A percentile compares a stretch with the other conserved stretches of the same genome.
phyloP scores from a whole-genome alignment of 208 protist species.

The Crithidia expoeki region DNA sequence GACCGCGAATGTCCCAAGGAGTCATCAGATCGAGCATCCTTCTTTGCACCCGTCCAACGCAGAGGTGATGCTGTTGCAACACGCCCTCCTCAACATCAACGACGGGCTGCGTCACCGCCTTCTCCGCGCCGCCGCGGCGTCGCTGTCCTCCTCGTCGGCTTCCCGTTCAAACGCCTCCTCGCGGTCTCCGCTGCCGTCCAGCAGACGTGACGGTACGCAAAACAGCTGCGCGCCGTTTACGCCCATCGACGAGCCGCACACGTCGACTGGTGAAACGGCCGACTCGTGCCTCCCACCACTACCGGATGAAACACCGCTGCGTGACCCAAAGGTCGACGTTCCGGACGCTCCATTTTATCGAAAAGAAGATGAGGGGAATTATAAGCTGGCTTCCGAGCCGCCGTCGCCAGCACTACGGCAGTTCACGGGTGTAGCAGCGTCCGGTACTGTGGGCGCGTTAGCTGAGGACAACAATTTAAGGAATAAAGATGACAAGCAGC shows the following conservation, averaged over 20 bases:
- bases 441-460: neutral
- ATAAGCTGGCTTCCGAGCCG: neutral
- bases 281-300: slow-evolving; percentile 18
- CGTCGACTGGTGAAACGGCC: slow-evolving; percentile 2
- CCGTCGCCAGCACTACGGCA: neutral
- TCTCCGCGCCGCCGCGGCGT: slow-evolving; percentile 26
- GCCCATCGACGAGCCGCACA: neutral
- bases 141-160: slow-evolving; percentile 26
- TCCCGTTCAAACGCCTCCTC: slow-evolving; percentile 12
- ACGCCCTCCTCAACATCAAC: slow-evolving; percentile 35
- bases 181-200: slow-evolving; percentile 6
- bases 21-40: neutral
- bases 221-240: neutral
- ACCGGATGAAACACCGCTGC: slow-evolving; percentile 29
- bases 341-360: neutral
- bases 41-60: slow-evolving; percentile 37
- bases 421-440: neutral
- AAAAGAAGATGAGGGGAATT: neutral
- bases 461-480: neutral
- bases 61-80: slow-evolving; percentile 40
- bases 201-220: slow-evolving; percentile 1
- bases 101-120: slow-evolving; percentile 32
- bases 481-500: neutral
- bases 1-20: too few species aligned
- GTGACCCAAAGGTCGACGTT: neutral